These are phyloP conservation scores for Alternaria tenuissima DNA, from an alignment of 2,329 filamentous ascomycete species.

Conservation along the genomic window DNA sequence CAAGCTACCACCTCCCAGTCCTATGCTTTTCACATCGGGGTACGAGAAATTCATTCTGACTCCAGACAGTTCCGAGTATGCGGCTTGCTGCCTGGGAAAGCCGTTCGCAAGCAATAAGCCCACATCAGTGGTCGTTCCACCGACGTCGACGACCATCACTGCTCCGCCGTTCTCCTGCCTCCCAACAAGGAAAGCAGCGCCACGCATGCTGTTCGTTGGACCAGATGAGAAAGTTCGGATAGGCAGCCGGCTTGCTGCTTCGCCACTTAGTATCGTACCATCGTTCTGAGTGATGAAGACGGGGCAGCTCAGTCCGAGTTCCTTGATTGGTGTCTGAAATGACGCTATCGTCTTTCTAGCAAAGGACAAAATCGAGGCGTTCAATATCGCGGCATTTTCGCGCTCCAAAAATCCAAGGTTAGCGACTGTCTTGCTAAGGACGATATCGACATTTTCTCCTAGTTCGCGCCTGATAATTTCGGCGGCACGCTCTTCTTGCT, in stretches of 20 bases:
- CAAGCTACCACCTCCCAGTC: constrained; percentile 66
- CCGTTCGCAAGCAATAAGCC: constrained; percentile 68
- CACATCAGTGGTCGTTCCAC: constrained; percentile 72
- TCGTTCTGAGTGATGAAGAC: constrained; percentile 64
- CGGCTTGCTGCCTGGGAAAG: constrained; percentile 69
- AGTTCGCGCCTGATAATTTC: constrained; percentile 59
- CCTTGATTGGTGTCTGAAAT: constrained; percentile 57
- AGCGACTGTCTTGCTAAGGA: constrained; percentile 61
- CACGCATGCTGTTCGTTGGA: constrained; percentile 63
- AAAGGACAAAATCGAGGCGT: constrained; percentile 59
- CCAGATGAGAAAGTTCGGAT: constrained; percentile 63
- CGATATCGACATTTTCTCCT: constrained; percentile 57
- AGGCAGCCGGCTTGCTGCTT: constrained; percentile 57
- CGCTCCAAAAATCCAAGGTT: constrained; percentile 60
- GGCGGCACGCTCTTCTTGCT: constrained; percentile 61
- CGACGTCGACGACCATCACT: constrained; percentile 71
- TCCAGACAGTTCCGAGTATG: constrained; percentile 69
- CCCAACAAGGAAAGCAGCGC: constrained; percentile 54
- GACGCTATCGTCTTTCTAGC: constrained; percentile 56
- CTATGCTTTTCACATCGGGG: constrained; percentile 67
- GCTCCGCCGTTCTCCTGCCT: constrained; percentile 51
- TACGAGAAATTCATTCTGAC: constrained; percentile 66
- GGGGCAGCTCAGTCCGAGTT: constrained; percentile 56
- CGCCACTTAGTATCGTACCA: constrained; percentile 59
- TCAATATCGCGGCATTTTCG: constrained; percentile 62